phyloP scores from a whole-genome alignment of 257 asterid species.

The Parsonsia alboflavescens region DNA sequence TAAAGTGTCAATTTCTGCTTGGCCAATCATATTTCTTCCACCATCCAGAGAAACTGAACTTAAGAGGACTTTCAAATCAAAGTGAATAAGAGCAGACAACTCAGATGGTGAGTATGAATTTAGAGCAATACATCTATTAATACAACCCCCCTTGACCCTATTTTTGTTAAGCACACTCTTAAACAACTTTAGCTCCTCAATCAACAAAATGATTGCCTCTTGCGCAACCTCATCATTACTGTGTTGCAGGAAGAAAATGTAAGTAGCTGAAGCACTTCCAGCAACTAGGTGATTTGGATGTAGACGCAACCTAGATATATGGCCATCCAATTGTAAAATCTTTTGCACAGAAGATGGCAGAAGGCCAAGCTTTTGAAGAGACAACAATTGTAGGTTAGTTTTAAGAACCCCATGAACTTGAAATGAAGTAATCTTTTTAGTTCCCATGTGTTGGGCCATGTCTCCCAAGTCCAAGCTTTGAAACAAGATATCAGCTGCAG shows the following conservation, averaged over 20 bases:
- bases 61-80: conserved; percentile 68
- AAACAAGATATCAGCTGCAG: conserved; percentile 72
- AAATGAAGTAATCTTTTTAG: conserved; percentile 49
- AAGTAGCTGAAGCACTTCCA: conserved; percentile 88
- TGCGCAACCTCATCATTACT: conserved; percentile 66
- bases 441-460: conserved; percentile 29
- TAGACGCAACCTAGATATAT: conserved; percentile 83
- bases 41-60: conserved; percentile 54
- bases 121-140: conserved; percentile 24
- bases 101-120: conserved; percentile 51
- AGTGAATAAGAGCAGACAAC: conserved; percentile 62
- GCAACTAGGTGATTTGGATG: conserved; percentile 93
- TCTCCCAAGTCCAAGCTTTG: conserved; percentile 66
- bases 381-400: conserved; percentile 86
- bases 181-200: conserved; percentile 73
- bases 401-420: conserved; percentile 96
- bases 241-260: conserved; percentile 87
- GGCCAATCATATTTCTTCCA: conserved; percentile 39
- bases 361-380: conserved; percentile 93
- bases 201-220: conserved; percentile 49
- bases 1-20: conserved; percentile 38
- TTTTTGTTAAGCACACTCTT: conserved; percentile 38
- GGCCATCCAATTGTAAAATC: conserved; percentile 57
- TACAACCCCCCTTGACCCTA: conserved; percentile 33
- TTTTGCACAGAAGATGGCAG: conserved; percentile 65